These are phyloP conservation scores for Gloeophyllum trabeum DNA, from an alignment of 768 basidiomycete genomes.

Conservation along the genomic window DNA sequence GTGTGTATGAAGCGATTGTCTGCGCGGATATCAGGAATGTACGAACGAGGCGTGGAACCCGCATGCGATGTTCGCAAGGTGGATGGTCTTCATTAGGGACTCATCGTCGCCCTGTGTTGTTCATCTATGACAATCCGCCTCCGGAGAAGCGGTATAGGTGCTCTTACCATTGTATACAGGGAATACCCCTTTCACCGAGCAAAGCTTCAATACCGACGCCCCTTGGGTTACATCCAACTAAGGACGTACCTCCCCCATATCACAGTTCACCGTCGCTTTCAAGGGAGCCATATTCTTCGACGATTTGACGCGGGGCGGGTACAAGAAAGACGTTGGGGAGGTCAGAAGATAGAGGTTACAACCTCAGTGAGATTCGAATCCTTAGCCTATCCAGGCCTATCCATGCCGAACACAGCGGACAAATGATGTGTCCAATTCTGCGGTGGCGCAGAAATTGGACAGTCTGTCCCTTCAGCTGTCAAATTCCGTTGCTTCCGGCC, in stretches of 20 bases:
- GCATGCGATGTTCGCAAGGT: conserved; percentile 36
- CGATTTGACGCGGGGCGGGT: no score
- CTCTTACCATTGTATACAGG: conserved; percentile 35
- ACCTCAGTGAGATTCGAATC: no score
- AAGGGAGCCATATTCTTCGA: conserved; percentile 8
- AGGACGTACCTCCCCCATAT: conserved; percentile 40
- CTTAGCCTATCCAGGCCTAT: no score
- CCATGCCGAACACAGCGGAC: no score
- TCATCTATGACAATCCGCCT: not conserved
- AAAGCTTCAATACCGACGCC: not conserved
- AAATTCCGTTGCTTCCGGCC: no score
- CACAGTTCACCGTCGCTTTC: conserved; percentile 38
- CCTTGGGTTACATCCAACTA: not conserved
- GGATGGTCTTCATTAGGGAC: conserved; percentile 41
- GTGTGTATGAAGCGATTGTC: not conserved
- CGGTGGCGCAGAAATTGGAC: no score
- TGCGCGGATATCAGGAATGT: not conserved
- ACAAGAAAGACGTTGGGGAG: no score
- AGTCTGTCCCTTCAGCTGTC: no score
- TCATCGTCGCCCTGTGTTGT: conserved; percentile 39
- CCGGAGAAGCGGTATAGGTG: not conserved
- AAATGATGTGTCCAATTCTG: no score
- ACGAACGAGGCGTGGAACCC: conserved; percentile 6
- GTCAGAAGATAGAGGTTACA: no score
- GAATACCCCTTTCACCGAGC: conserved; percentile 33